Evolutionary conservation across 805 yeast genomes (phyloP).

Genomic region (Wickerhamomyces silvicola): DNA sequence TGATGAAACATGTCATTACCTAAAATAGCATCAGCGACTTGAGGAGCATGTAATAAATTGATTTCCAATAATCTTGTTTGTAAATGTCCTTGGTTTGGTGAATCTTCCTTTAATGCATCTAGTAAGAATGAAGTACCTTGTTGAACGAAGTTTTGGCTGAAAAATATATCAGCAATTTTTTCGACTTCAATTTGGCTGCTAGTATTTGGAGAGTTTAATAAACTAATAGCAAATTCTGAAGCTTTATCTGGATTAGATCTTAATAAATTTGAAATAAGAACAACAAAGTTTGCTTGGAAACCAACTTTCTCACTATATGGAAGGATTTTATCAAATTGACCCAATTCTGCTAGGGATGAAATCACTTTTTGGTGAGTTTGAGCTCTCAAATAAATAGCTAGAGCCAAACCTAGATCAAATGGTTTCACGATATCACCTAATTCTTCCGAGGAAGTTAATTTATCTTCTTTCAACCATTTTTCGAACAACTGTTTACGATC

Average conservation of each 20-base stretch:
- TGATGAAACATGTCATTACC: slow-evolving; percentile 95
- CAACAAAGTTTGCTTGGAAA: slow-evolving; percentile 84
- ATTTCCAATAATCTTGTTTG: slow-evolving; percentile 93
- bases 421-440: slow-evolving; percentile 94
- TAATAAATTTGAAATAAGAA: slow-evolving; percentile 82
- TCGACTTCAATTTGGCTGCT: slow-evolving; percentile 67
- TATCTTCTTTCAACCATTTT: slow-evolving; percentile 94
- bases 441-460: slow-evolving; percentile 92
- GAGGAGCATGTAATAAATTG: slow-evolving; percentile 93
- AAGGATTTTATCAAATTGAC: slow-evolving; percentile 91
- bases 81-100: slow-evolving; percentile 90
- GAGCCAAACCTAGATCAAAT: slow-evolving; percentile 75
- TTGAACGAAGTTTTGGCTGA: slow-evolving; percentile 89
- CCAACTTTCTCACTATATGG: slow-evolving; percentile 90
- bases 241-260: slow-evolving; percentile 97
- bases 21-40: slow-evolving; percentile 97
- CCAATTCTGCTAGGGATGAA: slow-evolving; percentile 85
- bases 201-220: slow-evolving; percentile 58
- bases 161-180: slow-evolving; percentile 85
- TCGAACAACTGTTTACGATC: slow-evolving; percentile 90
- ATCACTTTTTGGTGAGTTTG: slow-evolving; percentile 84
- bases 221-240: slow-evolving; percentile 89
- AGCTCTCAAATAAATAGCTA: slow-evolving; percentile 85
- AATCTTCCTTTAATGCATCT: slow-evolving; percentile 90
- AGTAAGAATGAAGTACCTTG: slow-evolving; percentile 96